Evolutionary conservation across 805 yeast species (phyloP), one percentile per base, ranked within the genome.

Genomic region (Hanseniaspora hatyaiensis): DNA sequence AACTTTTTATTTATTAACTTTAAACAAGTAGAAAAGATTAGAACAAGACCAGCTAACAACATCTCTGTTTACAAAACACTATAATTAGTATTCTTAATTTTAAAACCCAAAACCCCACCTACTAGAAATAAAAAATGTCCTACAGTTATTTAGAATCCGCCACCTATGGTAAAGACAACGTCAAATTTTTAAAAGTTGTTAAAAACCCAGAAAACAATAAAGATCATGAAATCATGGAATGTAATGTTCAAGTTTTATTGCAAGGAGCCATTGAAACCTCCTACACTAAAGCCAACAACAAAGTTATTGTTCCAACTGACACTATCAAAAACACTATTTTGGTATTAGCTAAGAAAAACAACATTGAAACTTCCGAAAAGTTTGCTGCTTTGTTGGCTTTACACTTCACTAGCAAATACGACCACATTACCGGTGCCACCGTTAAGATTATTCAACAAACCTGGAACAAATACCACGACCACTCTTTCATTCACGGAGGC

Each of bases 291-390:
- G 96, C 95, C 32, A 94, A 88, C 66, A 88, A 88, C 68, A 61
- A 82, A 2, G 75, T 82, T n/a, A 78, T 88, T 58, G 94, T 88
- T 42, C 96, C 96, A 51, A 88, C 96, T 8, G 95, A 87, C 65
- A 85, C 95, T 1, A 87, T 86, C 49, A 87, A 87, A 66, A 87
- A 87, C 71, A 87, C 95, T 44, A 77, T 84, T 53, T 71, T 82
- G 60, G 72, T 88, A 29, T 80, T 83, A 54, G 96, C 95, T 54
- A 83, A 82, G 66, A 78, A 74, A 59, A 72, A 76, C 42, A 84
- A 86, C 53, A 89, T 82, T 42, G 83, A 88, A 82, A 95, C 96
- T 51, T 80, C 83, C 54, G 96, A 88, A 71, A 72, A 81, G 50
- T 88, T 85, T 64, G 96, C 92, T 28, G 86, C 88, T 30, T 84